Conservation (phyloP, 2,329 filamentous ascomycete species). For the Graphilbum sp. region DNA sequence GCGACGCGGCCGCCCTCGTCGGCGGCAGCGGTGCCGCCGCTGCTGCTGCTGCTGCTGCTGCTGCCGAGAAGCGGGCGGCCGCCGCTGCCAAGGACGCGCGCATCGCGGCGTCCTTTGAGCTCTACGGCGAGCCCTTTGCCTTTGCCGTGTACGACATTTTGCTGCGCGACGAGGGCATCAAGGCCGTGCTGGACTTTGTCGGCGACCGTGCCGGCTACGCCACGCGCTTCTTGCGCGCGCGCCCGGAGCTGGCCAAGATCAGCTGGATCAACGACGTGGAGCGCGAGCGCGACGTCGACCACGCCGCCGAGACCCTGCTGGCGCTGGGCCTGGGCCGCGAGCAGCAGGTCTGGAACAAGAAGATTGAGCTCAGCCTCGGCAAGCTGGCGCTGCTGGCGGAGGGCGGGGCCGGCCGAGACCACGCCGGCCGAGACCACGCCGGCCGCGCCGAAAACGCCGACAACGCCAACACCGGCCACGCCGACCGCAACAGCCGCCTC, state of each 20-base stretch:
- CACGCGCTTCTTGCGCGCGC: constrained; percentile 61
- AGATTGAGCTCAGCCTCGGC: constrained; percentile 76
- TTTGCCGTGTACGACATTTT: constrained; percentile 68
- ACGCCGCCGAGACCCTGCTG: constrained; percentile 56
- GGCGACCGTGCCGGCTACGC: constrained; percentile 53
- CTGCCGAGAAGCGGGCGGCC: constrained; percentile 24
- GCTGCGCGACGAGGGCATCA: constrained; percentile 49
- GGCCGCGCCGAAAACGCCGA: not conserved
- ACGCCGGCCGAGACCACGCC: not conserved
- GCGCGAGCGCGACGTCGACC: constrained; percentile 56
- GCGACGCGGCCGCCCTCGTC: constrained; percentile 16
- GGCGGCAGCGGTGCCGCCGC: constrained; percentile 18
- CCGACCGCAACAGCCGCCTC: no score
- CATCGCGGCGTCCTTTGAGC: constrained; percentile 38
- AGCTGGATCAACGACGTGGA: constrained; percentile 91
- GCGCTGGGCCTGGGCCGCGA: constrained; percentile 56
- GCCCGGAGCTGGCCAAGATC: constrained; percentile 57
- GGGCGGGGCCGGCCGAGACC: constrained; percentile 9
- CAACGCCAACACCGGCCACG: not conserved
- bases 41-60: no score
- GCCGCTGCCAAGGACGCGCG: constrained; percentile 30
- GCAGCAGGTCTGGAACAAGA: constrained; percentile 77
- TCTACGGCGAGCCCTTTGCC: constrained; percentile 49
- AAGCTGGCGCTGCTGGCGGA: constrained; percentile 66
- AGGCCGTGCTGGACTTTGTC: constrained; percentile 54